Evolutionary conservation across 2,329 filamentous ascomycete species (phyloP), one percentile per base, ranked within the genome.

Genomic region (Microdochium paspali): DNA sequence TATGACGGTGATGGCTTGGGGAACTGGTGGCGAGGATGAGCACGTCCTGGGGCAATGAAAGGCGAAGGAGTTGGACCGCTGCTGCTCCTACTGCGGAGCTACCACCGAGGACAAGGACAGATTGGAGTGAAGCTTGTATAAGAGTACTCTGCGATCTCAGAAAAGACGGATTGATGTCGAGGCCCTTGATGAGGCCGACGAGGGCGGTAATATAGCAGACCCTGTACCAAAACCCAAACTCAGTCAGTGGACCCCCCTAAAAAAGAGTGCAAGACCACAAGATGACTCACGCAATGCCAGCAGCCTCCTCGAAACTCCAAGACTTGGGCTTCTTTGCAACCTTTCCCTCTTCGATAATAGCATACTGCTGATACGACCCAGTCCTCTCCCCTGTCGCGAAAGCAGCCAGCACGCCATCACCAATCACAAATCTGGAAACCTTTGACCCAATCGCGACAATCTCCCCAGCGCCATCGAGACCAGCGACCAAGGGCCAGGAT

Each of bases 261-360:
- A 24, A 48, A 20, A 44, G n/a, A n/a, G n/a, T 42, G n/a, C 21
- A n/a, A n/a, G 35, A 23, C n/a, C 6, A n/a, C 6, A 7, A 13
- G 15, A 24, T 7, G 35, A 45, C 43, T 24, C 23, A 48, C 47
- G 4, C 43, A 31, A 48, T 6, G 31, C 32, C 30, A 13, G 47
- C 49, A n/a, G 47, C 49, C 24, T 49, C 45, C 35, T 51, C 47
- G 40, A 49, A 49, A 10, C 43, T 43, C 49, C 47, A 51, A 6
- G 44, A 26, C 5, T 4, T 24, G 12, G 49, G 49, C 28, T 46
- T 49, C 35, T 45, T 49, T 23, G 49, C 47, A 13, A 49, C 49
- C 24, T 31, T 35, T n/a, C 12, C 18, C 44, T 49, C 47, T 3
- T 46, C 18, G 23, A 51, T 47, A 18, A 46, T 28, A n/a, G 47